These are phyloP conservation scores for Lithohypha guttulata DNA, from an alignment of 2,329 filamentous ascomycete genomes.

Conservation along the genomic window DNA sequence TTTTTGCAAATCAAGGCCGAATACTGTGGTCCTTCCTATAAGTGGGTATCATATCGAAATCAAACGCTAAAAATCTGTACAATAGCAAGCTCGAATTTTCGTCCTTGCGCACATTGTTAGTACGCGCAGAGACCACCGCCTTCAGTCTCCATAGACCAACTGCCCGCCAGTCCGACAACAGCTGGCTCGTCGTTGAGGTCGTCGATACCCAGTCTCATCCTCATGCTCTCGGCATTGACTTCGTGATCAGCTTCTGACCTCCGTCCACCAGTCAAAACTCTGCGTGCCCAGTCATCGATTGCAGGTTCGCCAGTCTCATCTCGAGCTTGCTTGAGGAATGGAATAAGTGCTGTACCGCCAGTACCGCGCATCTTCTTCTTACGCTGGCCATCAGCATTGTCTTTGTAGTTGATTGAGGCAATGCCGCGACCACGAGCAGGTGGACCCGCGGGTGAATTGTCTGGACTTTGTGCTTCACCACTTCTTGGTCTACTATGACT, in stretches of 20 bases:
- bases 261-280: constrained; percentile 45
- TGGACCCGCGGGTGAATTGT: constrained; percentile 18
- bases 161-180: constrained; percentile 64
- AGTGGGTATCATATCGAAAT: too few relatives aligned
- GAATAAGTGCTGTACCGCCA: constrained; percentile 84
- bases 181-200: constrained; percentile 40
- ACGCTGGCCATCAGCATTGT: constrained; percentile 16
- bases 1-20: too few relatives aligned
- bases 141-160: constrained; percentile 80
- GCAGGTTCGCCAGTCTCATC: constrained; percentile 93
- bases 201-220: constrained; percentile 14
- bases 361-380: constrained; percentile 68
- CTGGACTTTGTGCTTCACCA: constrained; percentile 36
- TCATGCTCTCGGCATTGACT: constrained; percentile 29
- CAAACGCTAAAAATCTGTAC: constrained; percentile 1
- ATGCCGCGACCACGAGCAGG: constrained; percentile 17
- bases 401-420: constrained; percentile 28
- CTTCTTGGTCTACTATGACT: constrained; percentile 48
- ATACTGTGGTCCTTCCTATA: too few relatives aligned
- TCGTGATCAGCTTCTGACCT: constrained; percentile 35
- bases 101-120: constrained; percentile 27
- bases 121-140: constrained; percentile 52
- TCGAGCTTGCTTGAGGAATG: constrained; percentile 90
- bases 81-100: neutral
- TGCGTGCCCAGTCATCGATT: constrained; percentile 55